Base-by-base conservation (phyloP, 2,329 filamentous ascomycete species). In the Escovopsis sp. region DNA sequence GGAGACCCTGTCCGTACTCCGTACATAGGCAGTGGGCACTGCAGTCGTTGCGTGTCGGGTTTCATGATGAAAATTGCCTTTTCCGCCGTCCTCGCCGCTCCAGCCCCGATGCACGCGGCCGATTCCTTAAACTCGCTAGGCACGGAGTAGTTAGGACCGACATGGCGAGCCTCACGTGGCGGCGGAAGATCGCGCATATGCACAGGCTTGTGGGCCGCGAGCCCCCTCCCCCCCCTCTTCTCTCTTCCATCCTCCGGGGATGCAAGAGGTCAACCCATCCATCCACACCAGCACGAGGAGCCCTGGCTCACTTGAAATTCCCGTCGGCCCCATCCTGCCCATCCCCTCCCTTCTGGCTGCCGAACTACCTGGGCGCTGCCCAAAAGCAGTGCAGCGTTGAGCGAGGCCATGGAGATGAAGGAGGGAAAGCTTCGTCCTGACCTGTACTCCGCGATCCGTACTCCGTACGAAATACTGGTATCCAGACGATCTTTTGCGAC, bases 181-280 rank as follows among this genome's bases (percentile, higher is more conserved):
- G 53, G 48, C 53, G 54, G 55, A 57, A 57, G 55, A 57, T 57
- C 55, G 54, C 55, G 52, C 54, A 55, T 57, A 46, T 46, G 45
- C 45, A 46, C 42, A 41, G 16, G 34, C 34, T 39, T 40, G 35
- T 39, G 35, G 25, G 45, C 13, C 24, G 15, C 8, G 33, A 31
- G 34, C 34, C 41, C 35, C 31, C 11, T 11, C 27, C 27, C 27
- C 27, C 27, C 8, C 27, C 27, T 11, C 27, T 30, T 30, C 27
- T 20, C 4, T 6, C 6, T 20, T 20, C 27, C 27, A 30, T 30
- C 27, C 39, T 34, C 30, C 35, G 27, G 27, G 39, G 25, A 36
- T 15, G 34, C 39, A 39, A 29, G 38, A 43, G 38, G 46, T 39
- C 40, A 39, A 41, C 40, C 44, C 20, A 38, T 43, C 42, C 37